Base-by-base conservation (phyloP, 306 rosid species). In the Herpetospermum pedunculosum region DNA sequence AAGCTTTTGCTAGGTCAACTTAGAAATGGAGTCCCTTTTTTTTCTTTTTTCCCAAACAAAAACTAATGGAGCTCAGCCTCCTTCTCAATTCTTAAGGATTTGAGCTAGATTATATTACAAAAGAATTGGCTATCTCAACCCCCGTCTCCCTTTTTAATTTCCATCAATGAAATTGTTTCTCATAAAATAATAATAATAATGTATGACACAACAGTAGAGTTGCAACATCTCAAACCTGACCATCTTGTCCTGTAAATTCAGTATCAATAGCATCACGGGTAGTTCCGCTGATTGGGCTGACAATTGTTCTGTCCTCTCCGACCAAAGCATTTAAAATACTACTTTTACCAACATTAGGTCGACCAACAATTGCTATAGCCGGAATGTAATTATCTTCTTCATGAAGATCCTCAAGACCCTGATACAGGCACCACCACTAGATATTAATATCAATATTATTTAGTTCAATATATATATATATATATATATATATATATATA, bases 181-280 rank as follows among this genome's bases (percentile, higher is more conserved):
- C 6, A 15, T 14, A 37, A 37, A 37, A 18, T 46, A 46, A 46
- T 46, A 62, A 6, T 16, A 37, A 35, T 19, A 38, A 37, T 21
- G 16, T 55, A 75, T 49, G 58, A 28, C 28, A 53, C 34, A 40
- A 63, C 37, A 49, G 23, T 10, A 55, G 58, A 49, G 6, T 19
- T 71, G 47, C 40, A 81, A 69, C 82, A 67, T 38, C 80, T 50
- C 89, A 83, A 82, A 94, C 98, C 98, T 91, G 90, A 82, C 96
- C 96, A 82, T 89, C 97, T 76, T 83, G 86, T 67, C 90, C 95
- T 70, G 83, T 85, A 87, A 87, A 94, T 72, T 89, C 97, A 72
- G 93, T 91, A 84, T 94, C 98, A 81, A 94, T 91, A 49, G 98
- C 98, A 85, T 94, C 98, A 55, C 98, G 98, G n/a, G 97, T 94